These are phyloP conservation scores for Globisporangium paddicum DNA, from an alignment of 352 stramenopile genomes.

Conservation along the genomic window DNA sequence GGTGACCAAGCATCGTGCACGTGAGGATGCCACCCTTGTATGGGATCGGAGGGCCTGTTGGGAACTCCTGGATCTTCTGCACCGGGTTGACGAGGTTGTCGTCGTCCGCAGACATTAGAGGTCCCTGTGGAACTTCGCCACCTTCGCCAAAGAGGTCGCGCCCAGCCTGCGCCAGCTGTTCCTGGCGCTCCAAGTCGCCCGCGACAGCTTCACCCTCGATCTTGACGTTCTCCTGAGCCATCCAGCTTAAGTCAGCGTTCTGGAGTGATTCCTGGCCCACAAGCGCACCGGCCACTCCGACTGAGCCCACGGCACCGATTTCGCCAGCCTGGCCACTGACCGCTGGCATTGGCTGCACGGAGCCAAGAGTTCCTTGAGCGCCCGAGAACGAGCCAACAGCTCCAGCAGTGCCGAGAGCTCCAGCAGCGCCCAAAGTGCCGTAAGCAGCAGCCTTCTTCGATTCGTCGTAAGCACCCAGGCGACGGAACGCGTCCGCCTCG, in stretches of 20 bases:
- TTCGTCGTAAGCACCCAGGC: conserved; percentile 61
- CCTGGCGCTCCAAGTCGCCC: conserved; percentile 59
- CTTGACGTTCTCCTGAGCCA: conserved; percentile 76
- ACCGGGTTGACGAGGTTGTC: conserved; percentile 86
- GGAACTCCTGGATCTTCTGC: conserved; percentile 85
- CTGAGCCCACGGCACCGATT: conserved; percentile 69
- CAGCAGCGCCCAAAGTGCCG: conserved; percentile 47
- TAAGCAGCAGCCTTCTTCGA: conserved; percentile 35
- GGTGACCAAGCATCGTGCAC: conserved; percentile 85
- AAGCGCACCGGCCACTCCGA: conserved; percentile 67
- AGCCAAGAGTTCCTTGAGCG: conserved; percentile 55
- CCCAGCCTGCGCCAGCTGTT: conserved; percentile 82
- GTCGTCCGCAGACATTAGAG: conserved; percentile 82
- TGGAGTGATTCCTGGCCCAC: conserved; percentile 79
- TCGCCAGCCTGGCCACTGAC: conserved; percentile 67
- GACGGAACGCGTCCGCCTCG: conserved; percentile 73
- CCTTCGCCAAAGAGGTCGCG: conserved; percentile 84
- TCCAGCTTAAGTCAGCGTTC: conserved; percentile 83
- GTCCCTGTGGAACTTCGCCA: conserved; percentile 66
- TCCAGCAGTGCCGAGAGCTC: conserved; percentile 49
- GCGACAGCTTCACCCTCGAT: conserved; percentile 75
- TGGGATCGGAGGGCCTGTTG: conserved; percentile 84
- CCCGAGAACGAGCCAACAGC: conserved; percentile 47
- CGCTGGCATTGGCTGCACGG: conserved; percentile 58
- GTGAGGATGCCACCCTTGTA: conserved; percentile 89